These are phyloP conservation scores for Casuarina equisetifolia DNA, from an alignment of 306 rosid genomes.

Conservation along the genomic window DNA sequence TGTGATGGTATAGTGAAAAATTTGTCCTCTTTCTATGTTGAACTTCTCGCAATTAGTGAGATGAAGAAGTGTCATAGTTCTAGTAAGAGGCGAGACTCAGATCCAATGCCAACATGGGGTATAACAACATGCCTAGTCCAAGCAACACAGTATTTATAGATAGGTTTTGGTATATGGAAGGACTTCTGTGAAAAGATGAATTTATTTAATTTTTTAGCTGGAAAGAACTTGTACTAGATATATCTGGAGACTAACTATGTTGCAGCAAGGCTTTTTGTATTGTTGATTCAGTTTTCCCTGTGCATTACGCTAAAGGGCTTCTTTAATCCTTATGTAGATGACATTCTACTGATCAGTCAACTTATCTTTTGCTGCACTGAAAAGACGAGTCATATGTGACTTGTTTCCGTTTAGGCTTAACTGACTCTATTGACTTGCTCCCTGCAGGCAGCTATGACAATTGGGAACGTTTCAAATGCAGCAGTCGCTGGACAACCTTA, in stretches of 20 bases:
- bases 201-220: neutral
- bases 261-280: neutral
- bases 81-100: neutral
- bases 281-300: neutral
- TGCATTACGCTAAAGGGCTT: neutral
- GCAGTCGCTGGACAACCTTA: constrained; percentile 43
- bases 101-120: too few relatives aligned
- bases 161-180: neutral
- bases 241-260: neutral
- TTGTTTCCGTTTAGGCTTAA: constrained; percentile 11
- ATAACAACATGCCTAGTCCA: neutral
- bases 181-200: neutral
- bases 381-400: neutral
- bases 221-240: neutral
- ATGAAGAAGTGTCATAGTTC: neutral
- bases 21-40: neutral
- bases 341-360: constrained; percentile 16
- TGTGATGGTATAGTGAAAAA: neutral
- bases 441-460: constrained; percentile 54
- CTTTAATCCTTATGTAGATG: neutral
- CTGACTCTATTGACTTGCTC: constrained; percentile 17
- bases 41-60: neutral
- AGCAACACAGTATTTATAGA: neutral
- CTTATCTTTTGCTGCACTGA: neutral
- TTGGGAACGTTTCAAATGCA: constrained; percentile 51